Conservation (phyloP, 2,329 filamentous ascomycete species). For the Didymella lethalis region DNA sequence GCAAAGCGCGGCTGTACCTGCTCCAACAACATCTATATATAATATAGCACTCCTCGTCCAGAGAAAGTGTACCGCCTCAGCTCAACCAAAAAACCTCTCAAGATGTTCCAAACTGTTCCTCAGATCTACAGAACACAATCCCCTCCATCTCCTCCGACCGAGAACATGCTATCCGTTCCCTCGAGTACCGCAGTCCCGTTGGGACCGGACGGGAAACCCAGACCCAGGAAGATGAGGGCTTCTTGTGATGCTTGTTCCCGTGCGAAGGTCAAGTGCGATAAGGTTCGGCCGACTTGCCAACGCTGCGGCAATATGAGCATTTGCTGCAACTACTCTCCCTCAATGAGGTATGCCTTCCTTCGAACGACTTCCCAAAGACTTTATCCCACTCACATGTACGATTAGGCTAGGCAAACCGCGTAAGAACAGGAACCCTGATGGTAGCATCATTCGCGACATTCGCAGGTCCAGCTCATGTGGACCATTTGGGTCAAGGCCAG, state of each 20-base stretch:
- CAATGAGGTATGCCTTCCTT: conserved; percentile 46
- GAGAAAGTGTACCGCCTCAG: conserved; percentile 24
- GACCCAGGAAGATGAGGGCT: conserved; percentile 49
- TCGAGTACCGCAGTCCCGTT: conserved; percentile 32
- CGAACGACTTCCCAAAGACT: neutral
- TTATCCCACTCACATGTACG: conserved; percentile 25
- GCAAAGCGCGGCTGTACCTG: conserved; percentile 26
- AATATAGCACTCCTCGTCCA: conserved; percentile 33
- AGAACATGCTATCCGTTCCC: conserved; percentile 34
- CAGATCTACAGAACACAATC: conserved; percentile 36
- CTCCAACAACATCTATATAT: conserved; percentile 42
- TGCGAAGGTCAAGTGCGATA: conserved; percentile 51
- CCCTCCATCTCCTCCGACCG: conserved; percentile 35
- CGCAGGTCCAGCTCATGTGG: conserved; percentile 45
- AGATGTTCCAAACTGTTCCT: conserved; percentile 44
- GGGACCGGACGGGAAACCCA: conserved; percentile 35
- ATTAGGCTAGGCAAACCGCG: conserved; percentile 47
- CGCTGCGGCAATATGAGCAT: conserved; percentile 49
- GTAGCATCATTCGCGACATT: conserved; percentile 46
- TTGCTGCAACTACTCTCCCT: conserved; percentile 52
- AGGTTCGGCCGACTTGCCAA: conserved; percentile 48
- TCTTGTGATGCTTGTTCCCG: conserved; percentile 51
- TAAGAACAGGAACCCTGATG: conserved; percentile 49
- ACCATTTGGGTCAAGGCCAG: conserved; percentile 39
- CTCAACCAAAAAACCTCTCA: conserved; percentile 22